A percentile compares a stretch with the other conserved stretches of the same genome.
Conservation (phyloP, 331 rosid genomes). For the Cydonia oblonga region DNA sequence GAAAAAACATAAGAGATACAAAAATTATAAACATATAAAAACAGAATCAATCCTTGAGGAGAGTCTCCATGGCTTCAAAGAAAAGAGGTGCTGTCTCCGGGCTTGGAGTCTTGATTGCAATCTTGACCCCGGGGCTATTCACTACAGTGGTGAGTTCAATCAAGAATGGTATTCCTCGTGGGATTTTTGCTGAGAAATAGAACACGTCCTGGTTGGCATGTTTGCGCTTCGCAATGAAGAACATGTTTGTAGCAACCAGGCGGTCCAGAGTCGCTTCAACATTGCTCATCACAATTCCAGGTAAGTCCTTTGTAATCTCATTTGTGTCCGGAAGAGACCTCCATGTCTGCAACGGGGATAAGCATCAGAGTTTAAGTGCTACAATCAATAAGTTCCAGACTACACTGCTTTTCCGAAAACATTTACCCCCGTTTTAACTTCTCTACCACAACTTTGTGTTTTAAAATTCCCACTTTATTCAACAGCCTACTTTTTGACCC, state of each 20-base stretch:
- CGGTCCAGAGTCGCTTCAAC: conserved; percentile 63
- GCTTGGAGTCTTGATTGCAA: conserved; percentile 91
- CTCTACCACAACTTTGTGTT: neutral
- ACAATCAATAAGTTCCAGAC: neutral
- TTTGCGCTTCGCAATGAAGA: conserved; percentile 90
- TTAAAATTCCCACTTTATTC: neutral
- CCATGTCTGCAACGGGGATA: conserved; percentile 69
- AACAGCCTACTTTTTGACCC: neutral
- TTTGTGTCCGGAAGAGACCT: conserved; percentile 95
- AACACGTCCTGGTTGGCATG: conserved; percentile 92
- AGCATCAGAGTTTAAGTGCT: conserved; percentile 6
- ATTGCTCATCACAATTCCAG: conserved; percentile 40
- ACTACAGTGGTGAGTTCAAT: conserved; percentile 66
- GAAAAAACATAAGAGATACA: conserved; percentile 16
- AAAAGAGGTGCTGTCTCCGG: conserved; percentile 67
- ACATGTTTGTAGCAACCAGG: conserved; percentile 67
- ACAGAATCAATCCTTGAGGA: conserved; percentile 42
- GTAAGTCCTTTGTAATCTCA: conserved; percentile 80
- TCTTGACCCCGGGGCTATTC: conserved; percentile 77
- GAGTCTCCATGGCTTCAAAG: conserved; percentile 79
- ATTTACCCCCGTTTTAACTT: neutral
- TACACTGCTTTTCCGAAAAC: neutral
- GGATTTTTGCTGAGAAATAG: conserved; percentile 81
- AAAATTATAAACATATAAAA: conserved; percentile 9
- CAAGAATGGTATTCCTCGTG: conserved; percentile 72